Evolutionary conservation across 352 stramenopile genomes (phyloP), one percentile per base, ranked within the genome.

Genomic region (Globisporangium yorkense): DNA sequence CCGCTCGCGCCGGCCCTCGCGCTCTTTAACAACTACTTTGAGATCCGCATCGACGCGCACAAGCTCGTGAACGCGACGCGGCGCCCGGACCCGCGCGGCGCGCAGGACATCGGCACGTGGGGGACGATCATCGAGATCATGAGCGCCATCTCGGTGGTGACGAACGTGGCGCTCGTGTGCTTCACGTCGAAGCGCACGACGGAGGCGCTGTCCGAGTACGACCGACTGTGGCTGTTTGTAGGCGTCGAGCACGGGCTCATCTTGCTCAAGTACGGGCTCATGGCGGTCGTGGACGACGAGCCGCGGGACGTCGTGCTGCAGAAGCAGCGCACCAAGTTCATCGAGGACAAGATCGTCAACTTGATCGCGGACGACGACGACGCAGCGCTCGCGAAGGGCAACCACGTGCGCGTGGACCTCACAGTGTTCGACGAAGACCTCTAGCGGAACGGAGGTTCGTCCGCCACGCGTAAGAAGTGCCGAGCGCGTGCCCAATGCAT

Each of bases 101-200:
- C 84, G 2, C 76, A 96, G 57, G 87, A 96, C 56, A 96, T 98
- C 62, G 92, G 93, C 48, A 96, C 90, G 9, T 98, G 93, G 93
- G 89, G 89, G 27, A 86, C 76, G 33, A 88, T 97, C 62, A 84
- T 98, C 46, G 77, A 95, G 43, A 63, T 87, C 37, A 96, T 98
- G 66, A 82, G 84, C 41, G 93, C 88, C 39, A 73, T 95, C 43
- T 81, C 86, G 27, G 89, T 97, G 51, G 64, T 97, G 16, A 97
- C 92, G 15, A 98, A 98, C 70, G 91, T 94, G 47, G 81, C 89
- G n/a, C 71, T 98, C 16, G 90, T 97, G 66, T 91, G 84, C 49
- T 98, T 97, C 64, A 96, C 92, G 13, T 94, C 76, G 24, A 75
- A 87, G 33, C 76, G 71, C 45, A 80, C 75, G 33, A 88, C 84